Base-by-base conservation (phyloP, 2,329 filamentous ascomycete genomes). In the Tolypocladium sp. region DNA sequence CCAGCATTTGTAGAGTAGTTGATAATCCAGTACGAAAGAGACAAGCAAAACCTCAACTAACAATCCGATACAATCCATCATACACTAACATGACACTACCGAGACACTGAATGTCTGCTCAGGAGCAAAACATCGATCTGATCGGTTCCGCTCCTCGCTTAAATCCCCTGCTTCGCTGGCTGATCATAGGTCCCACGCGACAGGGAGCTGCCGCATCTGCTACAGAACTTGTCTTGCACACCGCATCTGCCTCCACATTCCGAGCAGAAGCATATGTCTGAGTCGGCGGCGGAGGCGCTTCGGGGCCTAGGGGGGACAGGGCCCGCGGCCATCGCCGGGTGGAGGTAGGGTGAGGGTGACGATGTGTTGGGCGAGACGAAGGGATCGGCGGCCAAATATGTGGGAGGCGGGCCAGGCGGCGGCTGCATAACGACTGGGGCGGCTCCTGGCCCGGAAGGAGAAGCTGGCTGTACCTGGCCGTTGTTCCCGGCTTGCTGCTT, bases 211-310 rank as follows among this genome's bases (percentile, higher is more conserved):
- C 57, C 57, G 25, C 57, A 59, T 41, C 53, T n/a, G 2, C 57
- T 59, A n/a, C 57, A 59, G 41, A 59, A 59, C 22, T 35, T 59
- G 42, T 59, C 52, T 4, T 59, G 52, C n/a, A 12, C 4, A n/a
- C 57, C 53, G 42, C 57, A 59, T 38, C 40, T 27, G 22, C 17
- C 52, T 30, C 57, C 57, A 35, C 57, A 59, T 30, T 46, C 41
- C 12, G 57, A 30, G 53, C 57, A 59, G 41, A 59, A 59, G 30
- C 38, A 38, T 13, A 27, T 8, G 33, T 53, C 53, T 6, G 52
- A 51, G 17, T 56, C 53, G 30, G 25, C 53, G 17, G 53, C 57
- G 12, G 52, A 49, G 17, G 41, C 25, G 33, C 57, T 59, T 20
- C 57, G 57, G 8, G 57, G 57, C 25, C 40, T 53, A 2, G 44